These are phyloP conservation scores for Papiliotrema fonsecae DNA, from an alignment of 1,284 basidiomycete genomes.

Conservation along the genomic window DNA sequence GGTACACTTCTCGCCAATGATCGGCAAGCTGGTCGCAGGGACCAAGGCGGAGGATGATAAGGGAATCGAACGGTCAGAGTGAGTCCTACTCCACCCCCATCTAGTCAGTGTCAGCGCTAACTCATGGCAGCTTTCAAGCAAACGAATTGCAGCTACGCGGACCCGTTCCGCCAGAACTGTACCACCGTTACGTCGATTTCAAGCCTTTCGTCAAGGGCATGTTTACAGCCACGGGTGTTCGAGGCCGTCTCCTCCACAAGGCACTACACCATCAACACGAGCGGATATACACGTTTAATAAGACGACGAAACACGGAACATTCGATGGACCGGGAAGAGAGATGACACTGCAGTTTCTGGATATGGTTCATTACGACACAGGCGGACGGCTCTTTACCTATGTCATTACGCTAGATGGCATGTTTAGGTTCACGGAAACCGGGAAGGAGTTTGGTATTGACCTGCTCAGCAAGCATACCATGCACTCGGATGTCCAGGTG, in stretches of 20 bases:
- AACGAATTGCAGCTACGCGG: constrained; percentile 53
- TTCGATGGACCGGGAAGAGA: constrained; percentile 31
- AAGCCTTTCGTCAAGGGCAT: constrained; percentile 50
- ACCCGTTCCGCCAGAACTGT: constrained; percentile 51
- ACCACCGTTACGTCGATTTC: constrained; percentile 53
- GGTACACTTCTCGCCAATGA: constrained; percentile 41
- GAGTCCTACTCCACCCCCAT: too few relatives aligned
- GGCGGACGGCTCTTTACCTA: constrained; percentile 52
- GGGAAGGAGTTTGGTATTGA: constrained; percentile 54
- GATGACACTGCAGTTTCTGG: constrained; percentile 50
- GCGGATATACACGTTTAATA: constrained; percentile 51
- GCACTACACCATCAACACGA: constrained; percentile 52
- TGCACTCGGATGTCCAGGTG: constrained; percentile 53
- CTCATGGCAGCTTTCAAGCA: constrained; percentile 49
- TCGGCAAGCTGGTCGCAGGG: constrained; percentile 37
- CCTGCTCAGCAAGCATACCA: constrained; percentile 54
- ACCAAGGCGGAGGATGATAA: constrained; percentile 25
- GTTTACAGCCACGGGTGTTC: constrained; percentile 48
- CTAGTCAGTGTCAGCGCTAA: too few relatives aligned
- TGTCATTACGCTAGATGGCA: constrained; percentile 52
- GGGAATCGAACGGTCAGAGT: constrained; percentile 30
- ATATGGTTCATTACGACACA: constrained; percentile 50
- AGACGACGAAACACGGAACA: constrained; percentile 47
- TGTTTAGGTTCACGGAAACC: constrained; percentile 54
- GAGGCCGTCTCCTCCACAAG: constrained; percentile 48